Evolutionary conservation across 2,329 filamentous ascomycete species (phyloP).

Genomic region (Pseudopithomyces maydicus): DNA sequence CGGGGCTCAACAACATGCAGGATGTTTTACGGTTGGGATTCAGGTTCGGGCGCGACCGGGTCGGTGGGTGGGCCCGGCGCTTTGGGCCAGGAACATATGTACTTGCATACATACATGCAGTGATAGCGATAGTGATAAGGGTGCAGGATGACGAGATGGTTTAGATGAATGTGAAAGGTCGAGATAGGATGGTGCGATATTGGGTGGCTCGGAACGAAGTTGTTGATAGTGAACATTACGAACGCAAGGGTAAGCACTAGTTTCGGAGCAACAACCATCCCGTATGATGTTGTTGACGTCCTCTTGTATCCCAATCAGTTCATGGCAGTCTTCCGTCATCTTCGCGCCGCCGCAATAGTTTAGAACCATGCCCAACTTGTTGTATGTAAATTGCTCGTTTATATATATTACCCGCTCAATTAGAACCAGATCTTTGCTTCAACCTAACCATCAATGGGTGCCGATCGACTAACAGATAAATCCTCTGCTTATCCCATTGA

Average conservation of each 20-base stretch:
- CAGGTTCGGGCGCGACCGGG: not conserved
- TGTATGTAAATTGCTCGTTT: not conserved
- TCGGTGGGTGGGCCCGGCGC: not conserved
- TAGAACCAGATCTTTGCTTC: not conserved
- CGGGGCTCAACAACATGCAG: not conserved
- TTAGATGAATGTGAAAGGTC: not conserved
- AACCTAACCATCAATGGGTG: slow-evolving; percentile 7
- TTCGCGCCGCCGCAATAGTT: no score
- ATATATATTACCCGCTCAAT: not conserved
- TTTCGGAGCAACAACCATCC: no score
- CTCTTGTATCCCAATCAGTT: no score
- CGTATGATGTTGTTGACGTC: no score
- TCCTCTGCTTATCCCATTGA: slow-evolving; percentile 11
- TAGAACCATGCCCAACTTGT: no score
- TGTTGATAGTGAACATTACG: no score
- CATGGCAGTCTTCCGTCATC: no score
- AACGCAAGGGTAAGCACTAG: no score
- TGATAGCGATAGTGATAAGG: no score
- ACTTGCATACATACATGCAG: not conserved
- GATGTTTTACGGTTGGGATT: not conserved
- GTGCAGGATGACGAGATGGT: no score
- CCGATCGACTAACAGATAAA: slow-evolving; percentile 13
- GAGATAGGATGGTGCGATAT: not conserved
- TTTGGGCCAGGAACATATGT: not conserved
- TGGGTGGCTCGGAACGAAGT: no score